Conservation (phyloP, 176 grass and related monocot genomes). For the Avena atlantica region DNA sequence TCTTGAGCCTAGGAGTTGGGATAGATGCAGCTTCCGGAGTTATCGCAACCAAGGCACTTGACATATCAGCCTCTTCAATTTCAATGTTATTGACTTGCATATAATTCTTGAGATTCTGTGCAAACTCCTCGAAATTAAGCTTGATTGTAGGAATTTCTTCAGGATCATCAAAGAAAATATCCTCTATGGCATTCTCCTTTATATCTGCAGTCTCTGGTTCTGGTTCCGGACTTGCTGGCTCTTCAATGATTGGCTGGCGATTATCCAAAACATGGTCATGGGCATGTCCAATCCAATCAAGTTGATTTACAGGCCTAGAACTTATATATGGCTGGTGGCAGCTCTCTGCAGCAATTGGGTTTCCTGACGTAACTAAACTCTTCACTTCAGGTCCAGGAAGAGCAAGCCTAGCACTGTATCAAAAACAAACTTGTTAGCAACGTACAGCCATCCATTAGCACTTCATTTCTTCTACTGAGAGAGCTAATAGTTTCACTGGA, state of each 20-base stretch:
- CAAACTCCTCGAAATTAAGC: conserved; percentile 74
- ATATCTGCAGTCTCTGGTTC: conserved; percentile 47
- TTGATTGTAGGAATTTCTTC: conserved; percentile 90
- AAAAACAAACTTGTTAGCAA: conserved; percentile 34
- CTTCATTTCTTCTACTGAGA: not conserved
- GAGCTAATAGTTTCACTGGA: conserved; percentile 19
- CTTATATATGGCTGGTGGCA: conserved; percentile 26
- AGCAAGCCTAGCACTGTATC: conserved; percentile 72
- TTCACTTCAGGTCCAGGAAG: conserved; percentile 80
- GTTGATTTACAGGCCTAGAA: conserved; percentile 35
- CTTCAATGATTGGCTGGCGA: conserved; percentile 79
- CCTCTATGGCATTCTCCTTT: conserved; percentile 67
- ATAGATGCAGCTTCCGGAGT: conserved; percentile 70
- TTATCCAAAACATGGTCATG: conserved; percentile 38
- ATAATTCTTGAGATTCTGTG: conserved; percentile 74
- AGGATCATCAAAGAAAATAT: conserved; percentile 73
- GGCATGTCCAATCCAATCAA: conserved; percentile 37
- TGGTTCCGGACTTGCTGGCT: conserved; percentile 73
- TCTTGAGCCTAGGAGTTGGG: conserved; percentile 82
- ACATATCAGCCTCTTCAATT: conserved; percentile 80
- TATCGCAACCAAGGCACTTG: conserved; percentile 73
- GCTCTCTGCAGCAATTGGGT: conserved; percentile 25
- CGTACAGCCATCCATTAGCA: conserved; percentile 1
- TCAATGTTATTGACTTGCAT: conserved; percentile 81
- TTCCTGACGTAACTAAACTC: conserved; percentile 41